Conservation (phyloP, 768 basidiomycete species). For the Trametes elegans region DNA sequence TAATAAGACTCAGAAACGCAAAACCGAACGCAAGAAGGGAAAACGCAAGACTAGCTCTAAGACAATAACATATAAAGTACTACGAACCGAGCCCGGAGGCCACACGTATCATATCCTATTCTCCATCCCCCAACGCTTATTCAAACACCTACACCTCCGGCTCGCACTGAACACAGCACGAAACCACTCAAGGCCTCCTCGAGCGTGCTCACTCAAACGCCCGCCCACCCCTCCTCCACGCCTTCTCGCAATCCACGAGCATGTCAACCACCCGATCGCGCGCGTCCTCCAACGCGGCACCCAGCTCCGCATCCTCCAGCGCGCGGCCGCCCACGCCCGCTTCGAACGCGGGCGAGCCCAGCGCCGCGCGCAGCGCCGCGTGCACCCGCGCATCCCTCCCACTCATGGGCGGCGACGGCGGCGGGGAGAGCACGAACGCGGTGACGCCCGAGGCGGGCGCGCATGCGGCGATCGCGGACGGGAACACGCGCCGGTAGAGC, state of each 20-base stretch:
- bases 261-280: slow-evolving; percentile 75
- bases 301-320: slow-evolving; percentile 41
- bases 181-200: too few species aligned
- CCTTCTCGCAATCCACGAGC: slow-evolving; percentile 42
- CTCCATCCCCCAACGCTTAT: too few species aligned
- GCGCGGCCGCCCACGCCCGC: slow-evolving; percentile 30
- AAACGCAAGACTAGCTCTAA: too few species aligned
- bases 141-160: too few species aligned
- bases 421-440: slow-evolving; percentile 53
- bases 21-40: too few species aligned
- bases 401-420: slow-evolving; percentile 54
- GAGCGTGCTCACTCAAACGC: slow-evolving; percentile 14
- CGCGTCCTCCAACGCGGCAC: slow-evolving; percentile 62
- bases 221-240: slow-evolving; percentile 22
- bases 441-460: slow-evolving; percentile 22
- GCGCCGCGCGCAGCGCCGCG: slow-evolving; percentile 46
- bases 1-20: too few species aligned
- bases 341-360: slow-evolving; percentile 55
- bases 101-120: too few species aligned
- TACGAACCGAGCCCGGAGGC: too few species aligned
- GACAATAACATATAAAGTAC: too few species aligned
- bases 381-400: slow-evolving; percentile 40
- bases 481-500: slow-evolving; percentile 62
- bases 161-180: too few species aligned
- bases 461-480: slow-evolving; percentile 29